Base-by-base conservation (phyloP, 768 basidiomycete genomes). In the Naganishia onofrii region DNA sequence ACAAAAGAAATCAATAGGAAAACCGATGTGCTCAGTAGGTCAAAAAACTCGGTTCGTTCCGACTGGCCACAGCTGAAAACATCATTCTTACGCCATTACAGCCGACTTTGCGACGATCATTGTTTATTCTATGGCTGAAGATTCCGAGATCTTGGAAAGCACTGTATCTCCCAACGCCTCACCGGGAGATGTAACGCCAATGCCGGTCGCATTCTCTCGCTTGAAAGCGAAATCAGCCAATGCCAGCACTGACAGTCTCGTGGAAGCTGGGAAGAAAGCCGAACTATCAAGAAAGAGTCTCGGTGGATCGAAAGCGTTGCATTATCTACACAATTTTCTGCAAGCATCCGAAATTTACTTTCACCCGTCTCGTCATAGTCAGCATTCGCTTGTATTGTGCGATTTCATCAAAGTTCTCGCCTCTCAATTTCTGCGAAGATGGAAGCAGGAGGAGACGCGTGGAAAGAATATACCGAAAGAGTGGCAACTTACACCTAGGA, bases 311-410 rank as follows among this genome's bases (percentile, higher is more conserved):
- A 90, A 87, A 78, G 90, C 92, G 3, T 82, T 95, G 68, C 92
- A 93, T 78, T 90, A 91, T 9, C 82, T 95, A n/a, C 87, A 87
- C 13, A 88, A 88, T 78, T 82, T 95, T 71, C 87, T 95, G 73
- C 90, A 90, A 8, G 91, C 91, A 6, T 90, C 88, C 31, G 93
- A 95, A 80, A 88, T 88, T 68, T 93, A 92, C 82, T 95, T 93
- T 82, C 92, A 93, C 77, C 92, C 92, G 0, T 88, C 88, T 12
- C 93, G 92, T 76, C 90, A 90, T 1, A 92, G 92, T 10, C 83
- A 85, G 13, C 93, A 91, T 89, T 91, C 91, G 4, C 82, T 84
- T 10, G 74, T 76, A 44, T 73, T 78, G 46, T 76, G 72, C 36
- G 69, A 76, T 17, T 94, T 96, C 83, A 86, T 93, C 79, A 91